Conservation (phyloP, 2,329 filamentous ascomycete species). For the Hypoxylon sp. region DNA sequence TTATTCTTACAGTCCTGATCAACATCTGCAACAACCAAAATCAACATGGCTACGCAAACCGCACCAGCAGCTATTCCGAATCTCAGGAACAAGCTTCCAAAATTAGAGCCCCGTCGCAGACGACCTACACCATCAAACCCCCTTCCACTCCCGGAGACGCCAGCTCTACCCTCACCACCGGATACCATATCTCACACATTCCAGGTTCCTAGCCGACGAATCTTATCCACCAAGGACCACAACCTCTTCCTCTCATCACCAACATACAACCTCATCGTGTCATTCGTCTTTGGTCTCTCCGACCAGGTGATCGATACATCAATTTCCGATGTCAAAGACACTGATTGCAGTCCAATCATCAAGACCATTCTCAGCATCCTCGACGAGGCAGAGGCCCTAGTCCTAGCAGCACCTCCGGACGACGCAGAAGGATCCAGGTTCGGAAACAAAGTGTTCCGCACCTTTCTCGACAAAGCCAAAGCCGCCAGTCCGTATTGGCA, state of each 20-base stretch:
- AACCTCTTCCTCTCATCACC: slow-evolving; percentile 80
- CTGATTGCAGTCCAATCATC: slow-evolving; percentile 66
- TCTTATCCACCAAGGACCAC: slow-evolving; percentile 83
- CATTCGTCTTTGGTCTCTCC: slow-evolving; percentile 87
- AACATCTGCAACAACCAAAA: neutral
- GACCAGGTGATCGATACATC: slow-evolving; percentile 79
- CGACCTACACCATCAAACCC: slow-evolving; percentile 61
- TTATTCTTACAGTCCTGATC: neutral
- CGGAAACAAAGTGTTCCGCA: slow-evolving; percentile 90
- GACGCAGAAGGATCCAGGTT: slow-evolving; percentile 91
- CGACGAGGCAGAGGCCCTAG: slow-evolving; percentile 70
- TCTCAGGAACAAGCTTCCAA: slow-evolving; percentile 68
- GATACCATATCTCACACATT: slow-evolving; percentile 68
- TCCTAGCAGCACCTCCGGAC: slow-evolving; percentile 77
- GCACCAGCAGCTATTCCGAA: slow-evolving; percentile 51
- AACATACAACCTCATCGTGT: slow-evolving; percentile 77
- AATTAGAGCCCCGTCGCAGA: slow-evolving; percentile 70
- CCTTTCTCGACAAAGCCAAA: slow-evolving; percentile 76
- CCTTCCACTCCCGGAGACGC: slow-evolving; percentile 77
- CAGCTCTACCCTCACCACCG: slow-evolving; percentile 73
- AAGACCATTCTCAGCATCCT: slow-evolving; percentile 74
- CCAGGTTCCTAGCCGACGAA: slow-evolving; percentile 75
- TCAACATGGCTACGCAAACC: slow-evolving; percentile 38
- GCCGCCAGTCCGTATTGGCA: slow-evolving; percentile 70
- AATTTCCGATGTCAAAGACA: slow-evolving; percentile 67